phyloP scores from a whole-genome alignment of 2,329 filamentous ascomycete species.

The Talaromyces funiculosus region DNA sequence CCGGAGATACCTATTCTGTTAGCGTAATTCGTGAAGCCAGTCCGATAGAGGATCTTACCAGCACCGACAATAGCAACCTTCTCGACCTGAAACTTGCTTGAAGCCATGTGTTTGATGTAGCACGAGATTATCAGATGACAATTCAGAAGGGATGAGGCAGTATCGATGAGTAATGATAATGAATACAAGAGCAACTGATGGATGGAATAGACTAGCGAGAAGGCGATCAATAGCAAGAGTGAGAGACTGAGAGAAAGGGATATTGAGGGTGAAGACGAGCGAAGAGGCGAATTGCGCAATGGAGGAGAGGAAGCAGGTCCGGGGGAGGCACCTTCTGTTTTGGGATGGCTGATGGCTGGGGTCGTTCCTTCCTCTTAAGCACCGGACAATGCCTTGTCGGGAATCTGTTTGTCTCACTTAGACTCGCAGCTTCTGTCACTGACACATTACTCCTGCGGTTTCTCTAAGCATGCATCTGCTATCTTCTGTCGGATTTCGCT shows the following conservation, averaged over 20 bases:
- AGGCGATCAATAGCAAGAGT: not conserved
- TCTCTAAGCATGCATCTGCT: not conserved
- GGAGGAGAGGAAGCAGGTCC: not conserved
- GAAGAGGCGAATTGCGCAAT: not conserved
- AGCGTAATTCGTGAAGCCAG: not conserved
- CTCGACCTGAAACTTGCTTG: not conserved
- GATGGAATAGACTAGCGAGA: not conserved
- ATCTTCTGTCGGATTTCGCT: conserved; percentile 15
- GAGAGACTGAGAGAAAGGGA: not conserved
- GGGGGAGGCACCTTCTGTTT: not conserved
- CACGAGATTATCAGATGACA: not conserved
- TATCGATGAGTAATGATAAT: not conserved
- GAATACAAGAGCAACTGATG: not conserved
- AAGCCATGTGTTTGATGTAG: not conserved
- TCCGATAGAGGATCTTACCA: conserved; percentile 12
- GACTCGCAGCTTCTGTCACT: not conserved
- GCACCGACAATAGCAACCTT: conserved; percentile 21
- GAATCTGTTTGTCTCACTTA: not conserved
- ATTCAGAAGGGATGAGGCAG: not conserved
- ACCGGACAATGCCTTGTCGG: not conserved
- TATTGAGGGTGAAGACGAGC: not conserved
- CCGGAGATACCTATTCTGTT: conserved; percentile 27
- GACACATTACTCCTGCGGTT: not conserved
- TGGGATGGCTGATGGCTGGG: not conserved
- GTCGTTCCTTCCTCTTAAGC: not conserved